Conservation (phyloP, 768 basidiomycete genomes). For the Lepiota brunneoincarnata region DNA sequence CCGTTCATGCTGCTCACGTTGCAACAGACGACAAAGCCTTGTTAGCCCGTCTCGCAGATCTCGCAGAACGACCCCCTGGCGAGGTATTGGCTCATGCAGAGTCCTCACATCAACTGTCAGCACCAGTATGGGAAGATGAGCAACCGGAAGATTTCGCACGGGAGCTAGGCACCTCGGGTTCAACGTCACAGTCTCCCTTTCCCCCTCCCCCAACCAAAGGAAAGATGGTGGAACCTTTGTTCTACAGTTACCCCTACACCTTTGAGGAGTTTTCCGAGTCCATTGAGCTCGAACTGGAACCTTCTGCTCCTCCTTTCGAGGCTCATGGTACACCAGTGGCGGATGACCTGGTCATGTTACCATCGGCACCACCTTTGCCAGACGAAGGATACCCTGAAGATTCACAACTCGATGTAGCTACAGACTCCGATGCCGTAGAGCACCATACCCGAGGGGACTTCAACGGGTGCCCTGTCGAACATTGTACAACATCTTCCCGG, state of each 20-base stretch:
- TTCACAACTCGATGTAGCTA: conserved; percentile 9
- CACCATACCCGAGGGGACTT: conserved; percentile 1
- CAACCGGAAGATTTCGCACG: conserved; percentile 34
- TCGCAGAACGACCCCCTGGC: conserved; percentile 53
- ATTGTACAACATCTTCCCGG: background rate
- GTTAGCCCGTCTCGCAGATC: conserved; percentile 49
- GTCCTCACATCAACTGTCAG: conserved; percentile 34
- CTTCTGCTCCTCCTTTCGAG: conserved; percentile 48
- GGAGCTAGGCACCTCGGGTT: conserved; percentile 12
- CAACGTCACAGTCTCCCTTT: conserved; percentile 29
- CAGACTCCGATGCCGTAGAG: conserved; percentile 13
- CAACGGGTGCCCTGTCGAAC: background rate
- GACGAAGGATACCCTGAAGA: conserved; percentile 20
- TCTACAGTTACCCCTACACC: conserved; percentile 39
- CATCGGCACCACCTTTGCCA: conserved; percentile 47
- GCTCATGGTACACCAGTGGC: conserved; percentile 33
- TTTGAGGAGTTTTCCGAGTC: conserved; percentile 33
- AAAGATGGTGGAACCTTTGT: conserved; percentile 34
- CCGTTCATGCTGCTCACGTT: conserved; percentile 48
- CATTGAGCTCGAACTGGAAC: conserved; percentile 32
- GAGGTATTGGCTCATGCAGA: conserved; percentile 18
- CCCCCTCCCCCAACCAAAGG: conserved; percentile 45
- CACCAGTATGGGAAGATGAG: conserved; percentile 54
- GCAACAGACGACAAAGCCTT: conserved; percentile 63
- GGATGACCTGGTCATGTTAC: conserved; percentile 26